Evolutionary conservation across 176 grass and related monocot genomes (phyloP), one percentile per base, ranked within the genome.

Genomic region (Musa acuminata): DNA sequence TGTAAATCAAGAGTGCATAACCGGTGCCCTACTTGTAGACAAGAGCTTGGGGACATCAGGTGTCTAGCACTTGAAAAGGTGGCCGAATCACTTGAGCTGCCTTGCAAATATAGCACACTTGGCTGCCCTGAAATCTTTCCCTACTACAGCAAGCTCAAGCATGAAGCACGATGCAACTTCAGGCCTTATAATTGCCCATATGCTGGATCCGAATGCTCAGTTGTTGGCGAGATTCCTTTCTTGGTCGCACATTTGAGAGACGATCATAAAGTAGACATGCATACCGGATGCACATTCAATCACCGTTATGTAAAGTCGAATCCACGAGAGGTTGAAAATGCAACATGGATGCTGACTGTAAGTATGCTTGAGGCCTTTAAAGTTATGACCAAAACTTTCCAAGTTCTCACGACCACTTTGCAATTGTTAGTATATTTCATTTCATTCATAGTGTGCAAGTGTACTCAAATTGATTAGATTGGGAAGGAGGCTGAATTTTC

Each of bases 241-340:
- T 74, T 74, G 72, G 52, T 74, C n/a, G 22, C 72, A 74, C 72
- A 74, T 57, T 54, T 74, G n/a, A 55, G 72, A 74, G 72, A 74
- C 29, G 72, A 74, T 12, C 72, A 74, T 35, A 55, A 54, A 35
- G 72, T 74, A 8, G 72, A 74, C 53, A 74, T 74, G 72, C 52
- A 74, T 13, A 57, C 72, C 1, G 72, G 72, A 29, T 74, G 52
- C 12, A 74, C 72, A 17, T 74, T 74, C 72, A 74, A 74, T 11
- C 72, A 74, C 21, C 72, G 72, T 12, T 74, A 74, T 55, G 72
- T 74, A 10, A 74, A 74, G 14, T 74, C 72, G 1, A 74, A 74
- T 55, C 72, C 72, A 17, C 72, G 72, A 1, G 72, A 74, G 53
- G 72, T 74, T 29, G 52, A 74, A 57, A 74, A 74, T 29, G 72